Evolutionary conservation across 257 asterid genomes (phyloP).

Genomic region (Solanum arcanum): DNA sequence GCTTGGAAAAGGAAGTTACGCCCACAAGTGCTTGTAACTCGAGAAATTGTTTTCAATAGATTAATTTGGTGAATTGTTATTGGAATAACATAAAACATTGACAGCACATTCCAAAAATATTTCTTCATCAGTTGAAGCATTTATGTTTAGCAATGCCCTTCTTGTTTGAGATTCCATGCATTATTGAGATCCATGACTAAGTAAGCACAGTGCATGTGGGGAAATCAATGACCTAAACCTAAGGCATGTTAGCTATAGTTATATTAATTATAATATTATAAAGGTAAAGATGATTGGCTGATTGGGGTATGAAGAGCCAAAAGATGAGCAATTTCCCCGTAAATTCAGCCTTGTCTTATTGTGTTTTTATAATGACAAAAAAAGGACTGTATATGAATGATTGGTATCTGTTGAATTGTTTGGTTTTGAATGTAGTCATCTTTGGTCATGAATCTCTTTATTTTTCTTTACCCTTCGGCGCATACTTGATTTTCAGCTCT

Average conservation of each 20-base stretch:
- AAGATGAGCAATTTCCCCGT: slow-evolving; percentile 31
- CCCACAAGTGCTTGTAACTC: neutral
- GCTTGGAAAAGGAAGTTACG: neutral
- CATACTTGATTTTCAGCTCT: neutral
- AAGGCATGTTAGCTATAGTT: neutral
- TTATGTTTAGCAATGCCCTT: neutral
- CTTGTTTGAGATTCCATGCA: neutral
- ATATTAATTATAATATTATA: slow-evolving; percentile 22
- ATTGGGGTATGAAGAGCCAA: slow-evolving; percentile 19
- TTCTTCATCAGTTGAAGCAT: neutral
- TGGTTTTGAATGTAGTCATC: neutral
- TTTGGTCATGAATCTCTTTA: neutral
- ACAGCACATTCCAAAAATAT: neutral
- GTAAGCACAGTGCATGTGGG: neutral
- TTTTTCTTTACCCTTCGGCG: neutral
- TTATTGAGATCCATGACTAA: neutral
- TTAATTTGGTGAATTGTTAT: neutral
- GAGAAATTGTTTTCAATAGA: neutral
- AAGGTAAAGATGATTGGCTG: slow-evolving; percentile 24
- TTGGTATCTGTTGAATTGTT: slow-evolving; percentile 6
- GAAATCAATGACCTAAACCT: neutral
- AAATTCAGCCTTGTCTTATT: slow-evolving; percentile 23
- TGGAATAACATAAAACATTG: neutral
- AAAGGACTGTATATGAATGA: neutral
- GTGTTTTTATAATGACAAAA: neutral